phyloP scores from a whole-genome alignment of 2,329 filamentous ascomycete genomes.

The Sarocladiaceae sp. region DNA sequence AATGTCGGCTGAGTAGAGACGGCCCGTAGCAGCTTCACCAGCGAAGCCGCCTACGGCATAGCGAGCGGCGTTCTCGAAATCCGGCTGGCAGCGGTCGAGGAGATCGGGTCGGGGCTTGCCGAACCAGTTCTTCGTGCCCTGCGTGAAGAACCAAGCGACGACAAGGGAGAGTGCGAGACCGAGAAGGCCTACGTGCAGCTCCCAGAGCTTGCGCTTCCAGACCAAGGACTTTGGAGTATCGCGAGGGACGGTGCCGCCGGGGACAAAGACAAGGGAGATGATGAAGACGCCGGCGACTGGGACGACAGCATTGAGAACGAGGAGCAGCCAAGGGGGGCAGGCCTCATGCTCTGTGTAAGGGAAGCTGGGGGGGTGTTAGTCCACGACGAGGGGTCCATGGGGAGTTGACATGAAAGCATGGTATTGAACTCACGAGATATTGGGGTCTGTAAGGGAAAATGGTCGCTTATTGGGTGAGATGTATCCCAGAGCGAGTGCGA shows the following conservation, averaged over 20 bases:
- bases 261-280: constrained; percentile 64
- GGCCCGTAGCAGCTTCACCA: constrained; percentile 48
- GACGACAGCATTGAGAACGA: constrained; percentile 54
- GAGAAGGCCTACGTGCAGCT: constrained; percentile 79
- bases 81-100: constrained; percentile 71
- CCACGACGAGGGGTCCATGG: constrained; percentile 8
- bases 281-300: constrained; percentile 64
- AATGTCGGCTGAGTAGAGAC: constrained; percentile 69
- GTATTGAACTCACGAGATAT: constrained; percentile 60
- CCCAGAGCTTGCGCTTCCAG: constrained; percentile 83
- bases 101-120: constrained; percentile 74
- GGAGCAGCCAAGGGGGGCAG: constrained; percentile 59
- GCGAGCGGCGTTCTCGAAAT: constrained; percentile 54
- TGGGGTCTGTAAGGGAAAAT: constrained; percentile 64
- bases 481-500: constrained; percentile 53
- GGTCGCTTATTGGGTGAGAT: constrained; percentile 60
- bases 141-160: constrained; percentile 71
- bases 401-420: constrained; percentile 20
- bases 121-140: constrained; percentile 74
- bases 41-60: constrained; percentile 58
- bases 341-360: constrained; percentile 66
- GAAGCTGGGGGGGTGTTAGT: constrained; percentile 40
- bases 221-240: constrained; percentile 58
- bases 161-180: constrained; percentile 70
- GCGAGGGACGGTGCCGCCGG: constrained; percentile 59